Conservation (phyloP, 257 asterid species). For the Coffea canephora region DNA sequence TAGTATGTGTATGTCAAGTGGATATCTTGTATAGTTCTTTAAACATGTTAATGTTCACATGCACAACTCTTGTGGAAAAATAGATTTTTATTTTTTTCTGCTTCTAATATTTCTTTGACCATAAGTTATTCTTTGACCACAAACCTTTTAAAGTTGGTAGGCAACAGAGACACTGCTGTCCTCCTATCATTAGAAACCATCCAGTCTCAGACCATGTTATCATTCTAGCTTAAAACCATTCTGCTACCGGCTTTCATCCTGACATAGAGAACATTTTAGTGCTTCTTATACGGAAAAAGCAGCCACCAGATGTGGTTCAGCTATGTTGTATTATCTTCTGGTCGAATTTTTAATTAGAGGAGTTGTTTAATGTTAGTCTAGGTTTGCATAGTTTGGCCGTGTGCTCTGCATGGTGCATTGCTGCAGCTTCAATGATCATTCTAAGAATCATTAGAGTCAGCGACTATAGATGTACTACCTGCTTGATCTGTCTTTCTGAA, state of each 20-base stretch:
- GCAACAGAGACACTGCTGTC: neutral
- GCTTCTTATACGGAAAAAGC: neutral
- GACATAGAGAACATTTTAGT: too few species aligned
- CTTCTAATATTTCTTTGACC: neutral
- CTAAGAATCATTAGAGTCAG: neutral
- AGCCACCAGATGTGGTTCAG: neutral
- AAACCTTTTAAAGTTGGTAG: neutral
- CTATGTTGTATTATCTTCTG: neutral
- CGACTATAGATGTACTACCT: neutral
- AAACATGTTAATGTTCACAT: neutral
- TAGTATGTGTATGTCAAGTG: too few species aligned
- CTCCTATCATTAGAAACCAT: neutral
- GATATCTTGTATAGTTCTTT: neutral
- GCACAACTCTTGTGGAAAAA: neutral
- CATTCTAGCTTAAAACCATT: too few species aligned
- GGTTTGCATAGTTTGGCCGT: neutral
- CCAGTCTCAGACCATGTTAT: neutral
- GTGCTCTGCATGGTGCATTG: neutral
- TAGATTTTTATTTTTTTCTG: neutral
- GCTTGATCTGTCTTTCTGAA: neutral
- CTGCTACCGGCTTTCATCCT: neutral
- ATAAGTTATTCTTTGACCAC: neutral
- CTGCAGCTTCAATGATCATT: neutral
- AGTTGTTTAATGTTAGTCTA: neutral
- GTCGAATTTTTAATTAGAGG: neutral